Base-by-base conservation (phyloP, 2,329 filamentous ascomycete genomes). In the Westerdykella ornata region DNA sequence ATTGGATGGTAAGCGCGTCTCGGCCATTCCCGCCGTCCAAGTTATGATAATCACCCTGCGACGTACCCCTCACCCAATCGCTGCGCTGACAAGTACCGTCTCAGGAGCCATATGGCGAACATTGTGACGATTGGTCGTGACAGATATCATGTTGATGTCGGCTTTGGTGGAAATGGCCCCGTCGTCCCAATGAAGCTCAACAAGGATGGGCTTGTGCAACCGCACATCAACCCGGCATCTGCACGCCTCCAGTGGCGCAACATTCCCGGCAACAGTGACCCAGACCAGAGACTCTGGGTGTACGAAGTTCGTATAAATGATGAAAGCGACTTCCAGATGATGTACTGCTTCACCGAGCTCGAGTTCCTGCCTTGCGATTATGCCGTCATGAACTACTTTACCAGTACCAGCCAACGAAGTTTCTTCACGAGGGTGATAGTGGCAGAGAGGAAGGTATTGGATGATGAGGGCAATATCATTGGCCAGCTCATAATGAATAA, bases 281-380 rank as follows among this genome's bases (percentile, higher is more conserved):
- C 53, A 5, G 53, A 58, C 20, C 67, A 68, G 42, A 63, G 69
- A 16, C 49, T 72, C 4, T 72, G 70, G 70, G 65, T 70, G 8
- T 71, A 67, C 39, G 65, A 72, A 49, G 56, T 59, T 43, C 54
- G 54, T 3, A 53, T 48, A 4, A 49, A 60, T 14, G 55, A 62
- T 0, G 64, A 72, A 0, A 66, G 63, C 35, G 67, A 69, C 2
- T 88, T 82, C 78, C 68, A 72, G 16, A 68, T 75, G 1, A 75
- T 72, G 36, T 86, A 85, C 59, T 77, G 73, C 46, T 88, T 88
- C 59, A 73, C 74, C 12, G 64, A 67, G 49, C 46, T 66, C 3
- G 64, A 66, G 36, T 67, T 65, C 41, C 45, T 59, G 13, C 57
- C 54, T 0, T 46, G 42, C 14, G 64, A 67, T 38, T 66, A 61